Conservation (phyloP, 495 filamentous ascomycete species). For the Cenococcum geophilum region DNA sequence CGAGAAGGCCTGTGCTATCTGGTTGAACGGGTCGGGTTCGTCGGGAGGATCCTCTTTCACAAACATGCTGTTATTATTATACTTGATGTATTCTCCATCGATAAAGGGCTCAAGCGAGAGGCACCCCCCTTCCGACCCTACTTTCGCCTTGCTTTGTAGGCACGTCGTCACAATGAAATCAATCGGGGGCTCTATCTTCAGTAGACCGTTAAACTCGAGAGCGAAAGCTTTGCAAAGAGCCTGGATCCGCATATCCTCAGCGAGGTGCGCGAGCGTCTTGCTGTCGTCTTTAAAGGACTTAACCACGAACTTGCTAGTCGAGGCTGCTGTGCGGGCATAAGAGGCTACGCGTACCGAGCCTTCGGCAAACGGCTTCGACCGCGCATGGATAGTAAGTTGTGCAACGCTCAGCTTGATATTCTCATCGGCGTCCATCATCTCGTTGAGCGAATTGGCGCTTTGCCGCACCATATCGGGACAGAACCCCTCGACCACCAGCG, state of each 20-base stretch:
- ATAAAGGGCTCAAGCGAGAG: constrained; percentile 39
- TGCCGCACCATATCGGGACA: constrained; percentile 25
- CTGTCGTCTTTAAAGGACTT: constrained; percentile 33
- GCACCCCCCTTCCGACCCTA: constrained; percentile 20
- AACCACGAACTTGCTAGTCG: constrained; percentile 33
- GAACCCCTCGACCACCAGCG: constrained; percentile 31
- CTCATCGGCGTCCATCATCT: constrained; percentile 33
- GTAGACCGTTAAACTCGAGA: constrained; percentile 39
- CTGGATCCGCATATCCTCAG: constrained; percentile 38
- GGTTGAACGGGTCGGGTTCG: constrained; percentile 26
- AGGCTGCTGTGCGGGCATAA: constrained; percentile 33
- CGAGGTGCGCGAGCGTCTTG: constrained; percentile 32
- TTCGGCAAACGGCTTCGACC: constrained; percentile 35
- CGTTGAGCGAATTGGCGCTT: constrained; percentile 24
- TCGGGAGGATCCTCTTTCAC: constrained; percentile 32
- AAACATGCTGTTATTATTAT: constrained; percentile 38
- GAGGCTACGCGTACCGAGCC: constrained; percentile 33
- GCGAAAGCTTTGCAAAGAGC: constrained; percentile 41
- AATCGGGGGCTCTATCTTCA: constrained; percentile 20
- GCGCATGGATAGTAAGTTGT: constrained; percentile 31
- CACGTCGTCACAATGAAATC: constrained; percentile 39
- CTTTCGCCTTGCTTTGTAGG: constrained; percentile 23
- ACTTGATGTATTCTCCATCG: constrained; percentile 38
- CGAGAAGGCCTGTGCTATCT: constrained; percentile 40
- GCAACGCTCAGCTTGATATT: constrained; percentile 30